Base-by-base conservation (phyloP, 345 rosid species). In the Aquilaria malaccensis region DNA sequence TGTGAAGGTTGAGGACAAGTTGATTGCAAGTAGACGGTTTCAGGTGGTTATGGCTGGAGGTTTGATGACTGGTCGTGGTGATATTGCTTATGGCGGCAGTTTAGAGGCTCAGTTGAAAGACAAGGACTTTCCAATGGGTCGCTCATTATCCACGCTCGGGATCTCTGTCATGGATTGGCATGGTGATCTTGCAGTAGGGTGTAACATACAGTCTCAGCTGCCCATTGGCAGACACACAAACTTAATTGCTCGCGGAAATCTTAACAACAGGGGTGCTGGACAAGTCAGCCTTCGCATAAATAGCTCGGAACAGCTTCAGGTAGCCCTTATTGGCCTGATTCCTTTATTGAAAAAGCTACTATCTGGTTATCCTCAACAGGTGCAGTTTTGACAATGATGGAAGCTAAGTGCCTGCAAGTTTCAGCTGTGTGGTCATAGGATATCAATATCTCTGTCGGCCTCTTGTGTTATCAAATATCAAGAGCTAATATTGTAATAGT, bases 81-180 rank as follows among this genome's bases (percentile, higher is more conserved):
- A 88, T 63, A 71, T 85, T 61, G 99, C 99, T 6, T 90, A 86
- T 64, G 99, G 96, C 60, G 97, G 95, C 62, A 94, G 82, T 70
- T 76, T 94, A 71, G 97, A 91, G 81, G 96, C 95, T 60, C 94
- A 86, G 59, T 58, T 85, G 70, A 80, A 86, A 70, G 97, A 88
- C 74, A 84, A 87, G 63, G 97, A 94, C 43, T 80, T 84, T 75
- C 97, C 91, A 4, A 68, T 91, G 51, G 91, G 97, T 56, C 85
- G 87, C 52, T 83, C 79, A 7, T 71, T 83, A 55, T 76, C 88
- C 15, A 91, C 95, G 3, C 85, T 90, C 1, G 99, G 99, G 58
- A 83, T 91, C 33, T 91, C 96, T 0, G 79, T 83, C 57, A 91
- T 91, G 97, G 99, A 94, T 69, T 94, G 99, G 97, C 99, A 88